phyloP scores from a whole-genome alignment of 2,329 filamentous ascomycete species.

The Sporothrix mexicana region DNA sequence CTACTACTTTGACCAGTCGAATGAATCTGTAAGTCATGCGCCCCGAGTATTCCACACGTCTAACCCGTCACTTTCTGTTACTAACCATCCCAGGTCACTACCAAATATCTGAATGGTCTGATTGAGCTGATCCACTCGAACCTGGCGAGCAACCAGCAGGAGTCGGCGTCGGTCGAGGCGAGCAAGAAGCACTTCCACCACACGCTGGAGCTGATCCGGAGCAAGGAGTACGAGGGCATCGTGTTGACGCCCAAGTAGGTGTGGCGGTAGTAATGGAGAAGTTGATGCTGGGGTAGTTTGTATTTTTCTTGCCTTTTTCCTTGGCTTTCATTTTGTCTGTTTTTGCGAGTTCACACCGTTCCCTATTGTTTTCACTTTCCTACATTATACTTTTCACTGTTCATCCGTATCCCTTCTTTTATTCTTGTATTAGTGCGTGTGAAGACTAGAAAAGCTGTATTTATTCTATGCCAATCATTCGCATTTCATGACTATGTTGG shows the following conservation, averaged over 20 bases:
- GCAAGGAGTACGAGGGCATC: slow-evolving; percentile 91
- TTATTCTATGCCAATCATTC: background rate
- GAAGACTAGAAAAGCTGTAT: slow-evolving; percentile 32
- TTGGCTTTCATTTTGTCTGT: background rate
- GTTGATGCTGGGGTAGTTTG: background rate
- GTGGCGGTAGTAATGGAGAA: background rate
- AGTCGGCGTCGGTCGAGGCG: slow-evolving; percentile 81
- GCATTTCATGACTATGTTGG: too few relatives aligned
- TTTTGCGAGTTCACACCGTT: slow-evolving; percentile 11
- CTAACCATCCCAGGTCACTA: slow-evolving; percentile 70
- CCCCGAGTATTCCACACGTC: too few relatives aligned
- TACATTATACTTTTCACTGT: background rate
- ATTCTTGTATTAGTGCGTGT: slow-evolving; percentile 6
- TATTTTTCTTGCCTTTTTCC: background rate
- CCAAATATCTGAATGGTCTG: slow-evolving; percentile 95
- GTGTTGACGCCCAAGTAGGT: slow-evolving; percentile 67
- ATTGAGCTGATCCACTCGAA: slow-evolving; percentile 99
- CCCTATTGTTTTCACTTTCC: background rate
- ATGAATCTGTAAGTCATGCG: slow-evolving; percentile 73
- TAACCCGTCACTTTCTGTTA: background rate
- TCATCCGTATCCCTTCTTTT: background rate
- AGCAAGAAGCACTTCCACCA: slow-evolving; percentile 94
- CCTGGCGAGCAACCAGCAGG: slow-evolving; percentile 80
- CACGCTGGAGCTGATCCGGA: slow-evolving; percentile 90
- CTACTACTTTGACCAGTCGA: slow-evolving; percentile 99